These are phyloP conservation scores for Glarea lozoyensis DNA, from an alignment of 495 filamentous ascomycete genomes.

Conservation along the genomic window DNA sequence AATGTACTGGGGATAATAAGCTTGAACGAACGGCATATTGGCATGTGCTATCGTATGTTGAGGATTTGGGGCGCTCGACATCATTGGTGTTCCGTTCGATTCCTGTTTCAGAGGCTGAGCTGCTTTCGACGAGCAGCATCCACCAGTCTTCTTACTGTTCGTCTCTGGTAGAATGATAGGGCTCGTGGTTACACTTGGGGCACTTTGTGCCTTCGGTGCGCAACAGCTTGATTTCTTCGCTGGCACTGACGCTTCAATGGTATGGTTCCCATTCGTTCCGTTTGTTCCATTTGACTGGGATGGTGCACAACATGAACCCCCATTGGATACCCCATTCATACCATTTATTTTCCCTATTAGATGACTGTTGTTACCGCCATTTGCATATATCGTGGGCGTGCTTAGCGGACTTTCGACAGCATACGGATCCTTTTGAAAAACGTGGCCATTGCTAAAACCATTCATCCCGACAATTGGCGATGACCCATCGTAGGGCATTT, in stretches of 20 bases:
- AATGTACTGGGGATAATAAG: constrained; percentile 10
- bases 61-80: constrained; percentile 3
- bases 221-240: constrained; percentile 11
- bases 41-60: constrained; percentile 14
- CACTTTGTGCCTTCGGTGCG: constrained; percentile 14
- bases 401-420: constrained; percentile 14
- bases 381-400: constrained; percentile 8
- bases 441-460: not conserved
- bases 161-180: no score
- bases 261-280: no score
- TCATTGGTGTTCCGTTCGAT: constrained; percentile 2
- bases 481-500: not conserved
- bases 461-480: constrained; percentile 1
- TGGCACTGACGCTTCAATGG: not conserved
- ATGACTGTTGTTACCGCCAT: not conserved
- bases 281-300: not conserved
- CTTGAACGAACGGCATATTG: constrained; percentile 9
- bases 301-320: constrained; percentile 6
- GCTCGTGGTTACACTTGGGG: no score
- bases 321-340: no score
- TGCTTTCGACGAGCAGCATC: constrained; percentile 17
- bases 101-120: constrained; percentile 8
- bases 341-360: not conserved
- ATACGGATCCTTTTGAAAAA: constrained; percentile 4
- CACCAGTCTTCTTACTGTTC: no score